phyloP scores from a whole-genome alignment of 805 yeast genomes.

The Myxozyma kluyveri region DNA sequence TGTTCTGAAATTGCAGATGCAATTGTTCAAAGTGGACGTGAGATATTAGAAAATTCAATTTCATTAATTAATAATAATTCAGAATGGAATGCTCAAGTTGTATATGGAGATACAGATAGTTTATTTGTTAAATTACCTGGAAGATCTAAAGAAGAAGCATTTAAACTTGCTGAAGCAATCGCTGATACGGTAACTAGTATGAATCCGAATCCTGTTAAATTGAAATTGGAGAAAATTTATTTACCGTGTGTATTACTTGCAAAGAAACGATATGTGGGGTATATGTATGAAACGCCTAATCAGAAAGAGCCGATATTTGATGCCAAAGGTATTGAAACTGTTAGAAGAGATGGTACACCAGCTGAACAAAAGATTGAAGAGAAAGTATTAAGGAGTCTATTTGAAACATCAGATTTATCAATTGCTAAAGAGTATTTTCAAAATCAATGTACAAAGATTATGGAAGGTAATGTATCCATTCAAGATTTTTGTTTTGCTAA shows the following conservation, averaged over 20 bases:
- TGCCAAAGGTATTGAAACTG: slow-evolving; percentile 96
- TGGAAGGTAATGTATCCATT: slow-evolving; percentile 59
- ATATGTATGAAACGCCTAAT: slow-evolving; percentile 59
- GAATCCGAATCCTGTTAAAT: slow-evolving; percentile 76
- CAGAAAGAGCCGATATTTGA: slow-evolving; percentile 70
- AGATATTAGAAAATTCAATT: slow-evolving; percentile 65
- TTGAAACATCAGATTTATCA: slow-evolving; percentile 71
- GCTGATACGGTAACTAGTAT: slow-evolving; percentile 58
- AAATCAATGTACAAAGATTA: slow-evolving; percentile 64
- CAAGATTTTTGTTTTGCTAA: slow-evolving; percentile 90
- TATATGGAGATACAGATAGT: slow-evolving; percentile 96
- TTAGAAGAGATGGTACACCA: slow-evolving; percentile 90
- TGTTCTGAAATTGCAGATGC: slow-evolving; percentile 93
- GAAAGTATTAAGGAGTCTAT: slow-evolving; percentile 57
- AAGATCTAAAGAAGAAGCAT: slow-evolving; percentile 70
- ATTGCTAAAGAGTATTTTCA: slow-evolving; percentile 62
- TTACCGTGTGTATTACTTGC: slow-evolving; percentile 78
- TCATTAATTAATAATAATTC: slow-evolving; percentile 57
- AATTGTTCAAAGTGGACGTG: slow-evolving; percentile 87
- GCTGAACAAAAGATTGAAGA: slow-evolving; percentile 85
- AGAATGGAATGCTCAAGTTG: slow-evolving; percentile 84
- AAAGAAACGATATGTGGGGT: slow-evolving; percentile 90
- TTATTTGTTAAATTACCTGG: slow-evolving; percentile 90
- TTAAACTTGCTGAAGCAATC: slow-evolving; percentile 66
- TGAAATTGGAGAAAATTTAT: slow-evolving; percentile 91